Conservation (phyloP, 1,139 yeast genomes). For the Scheffersomyces titani region DNA sequence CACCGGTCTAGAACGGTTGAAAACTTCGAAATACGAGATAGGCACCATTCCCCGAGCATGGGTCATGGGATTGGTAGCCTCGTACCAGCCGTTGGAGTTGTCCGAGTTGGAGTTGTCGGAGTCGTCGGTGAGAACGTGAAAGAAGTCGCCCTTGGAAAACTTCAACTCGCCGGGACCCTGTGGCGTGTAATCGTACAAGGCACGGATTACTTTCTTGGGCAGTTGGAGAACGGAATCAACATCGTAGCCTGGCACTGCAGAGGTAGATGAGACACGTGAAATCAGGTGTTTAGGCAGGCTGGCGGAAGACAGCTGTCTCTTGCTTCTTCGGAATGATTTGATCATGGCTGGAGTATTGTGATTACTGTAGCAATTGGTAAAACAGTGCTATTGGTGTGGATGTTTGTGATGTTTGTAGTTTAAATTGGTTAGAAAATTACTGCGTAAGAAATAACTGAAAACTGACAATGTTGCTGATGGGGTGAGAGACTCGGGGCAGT, state of each 20-base stretch:
- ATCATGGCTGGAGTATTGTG: constrained; percentile 26
- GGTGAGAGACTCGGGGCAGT: background rate
- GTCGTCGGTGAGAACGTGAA: constrained; percentile 72
- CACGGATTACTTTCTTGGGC: constrained; percentile 84
- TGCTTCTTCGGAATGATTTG: constrained; percentile 45
- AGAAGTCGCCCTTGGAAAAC: constrained; percentile 82
- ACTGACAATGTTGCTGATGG: background rate
- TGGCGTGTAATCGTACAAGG: constrained; percentile 74
- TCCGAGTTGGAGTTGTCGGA: constrained; percentile 37
- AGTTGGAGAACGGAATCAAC: constrained; percentile 34
- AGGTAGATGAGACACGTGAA: constrained; percentile 31
- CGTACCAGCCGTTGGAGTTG: constrained; percentile 68
- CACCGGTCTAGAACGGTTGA: constrained; percentile 57
- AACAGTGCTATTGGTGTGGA: background rate
- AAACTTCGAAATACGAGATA: constrained; percentile 75
- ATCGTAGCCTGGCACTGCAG: constrained; percentile 8
- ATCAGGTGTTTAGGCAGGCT: constrained; percentile 38
- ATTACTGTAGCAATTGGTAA: background rate
- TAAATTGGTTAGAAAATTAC: background rate
- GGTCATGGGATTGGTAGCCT: constrained; percentile 85
- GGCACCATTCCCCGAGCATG: constrained; percentile 87
- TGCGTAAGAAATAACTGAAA: background rate
- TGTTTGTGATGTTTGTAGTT: background rate
- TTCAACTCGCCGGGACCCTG: constrained; percentile 82
- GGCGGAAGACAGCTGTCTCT: constrained; percentile 40